Conservation (phyloP, 495 filamentous ascomycete genomes). For the Aspergillus sclerotioniger region DNA sequence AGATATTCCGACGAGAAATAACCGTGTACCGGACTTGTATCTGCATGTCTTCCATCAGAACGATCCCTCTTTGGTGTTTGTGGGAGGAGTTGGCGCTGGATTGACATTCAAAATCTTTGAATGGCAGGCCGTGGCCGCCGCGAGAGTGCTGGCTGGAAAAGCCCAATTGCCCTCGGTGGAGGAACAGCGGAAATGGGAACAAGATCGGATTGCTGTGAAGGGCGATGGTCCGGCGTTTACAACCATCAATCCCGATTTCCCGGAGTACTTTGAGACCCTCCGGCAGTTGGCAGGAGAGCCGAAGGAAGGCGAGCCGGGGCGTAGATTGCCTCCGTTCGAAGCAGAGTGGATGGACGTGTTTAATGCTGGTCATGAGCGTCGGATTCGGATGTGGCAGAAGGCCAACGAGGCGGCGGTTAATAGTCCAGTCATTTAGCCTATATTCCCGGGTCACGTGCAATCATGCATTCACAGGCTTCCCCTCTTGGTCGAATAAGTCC, state of each 20-base stretch:
- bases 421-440: background rate
- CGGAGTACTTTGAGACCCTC: conserved; percentile 53
- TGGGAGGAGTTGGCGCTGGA: conserved; percentile 49
- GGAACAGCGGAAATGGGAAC: conserved; percentile 53
- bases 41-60: conserved; percentile 53
- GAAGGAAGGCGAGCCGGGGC: conserved; percentile 28
- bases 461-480: too few species aligned
- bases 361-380: conserved; percentile 43
- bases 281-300: conserved; percentile 48
- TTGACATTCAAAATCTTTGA: conserved; percentile 61
- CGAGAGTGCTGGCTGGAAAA: conserved; percentile 54
- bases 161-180: conserved; percentile 38
- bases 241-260: conserved; percentile 52
- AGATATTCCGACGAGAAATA: conserved; percentile 46
- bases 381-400: conserved; percentile 50
- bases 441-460: too few species aligned
- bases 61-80: conserved; percentile 37
- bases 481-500: conserved; percentile 3
- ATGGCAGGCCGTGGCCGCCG: conserved; percentile 59
- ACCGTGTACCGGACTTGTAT: conserved; percentile 54
- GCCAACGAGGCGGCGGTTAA: conserved; percentile 18
- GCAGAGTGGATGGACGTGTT: conserved; percentile 50
- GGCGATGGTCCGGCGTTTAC: conserved; percentile 52
- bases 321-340: conserved; percentile 45
- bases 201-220: conserved; percentile 43